phyloP scores from a whole-genome alignment of 495 filamentous ascomycete genomes.

The Cryomyces antarcticus region DNA sequence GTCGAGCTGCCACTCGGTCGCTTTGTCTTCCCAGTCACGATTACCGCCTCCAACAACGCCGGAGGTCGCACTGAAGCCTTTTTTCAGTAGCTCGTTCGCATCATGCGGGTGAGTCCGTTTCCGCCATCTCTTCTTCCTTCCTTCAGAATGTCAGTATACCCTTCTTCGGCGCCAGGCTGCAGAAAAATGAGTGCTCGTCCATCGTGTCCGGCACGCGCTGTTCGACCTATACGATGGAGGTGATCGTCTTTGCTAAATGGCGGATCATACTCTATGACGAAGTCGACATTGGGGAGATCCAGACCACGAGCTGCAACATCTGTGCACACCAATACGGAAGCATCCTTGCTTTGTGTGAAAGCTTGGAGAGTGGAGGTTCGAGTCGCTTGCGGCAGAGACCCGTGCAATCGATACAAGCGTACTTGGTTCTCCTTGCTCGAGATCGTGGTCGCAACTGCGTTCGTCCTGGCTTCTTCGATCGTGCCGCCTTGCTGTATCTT shows the following conservation, averaged over 20 bases:
- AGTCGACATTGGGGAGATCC: constrained; percentile 81
- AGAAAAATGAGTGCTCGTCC: constrained; percentile 83
- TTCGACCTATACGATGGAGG: constrained; percentile 83
- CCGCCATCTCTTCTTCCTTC: constrained; percentile 35
- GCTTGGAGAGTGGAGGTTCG: constrained; percentile 66
- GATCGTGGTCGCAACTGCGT: constrained; percentile 7
- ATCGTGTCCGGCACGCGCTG: constrained; percentile 72
- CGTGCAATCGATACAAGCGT: constrained; percentile 71
- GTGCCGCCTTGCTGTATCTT: constrained; percentile 14
- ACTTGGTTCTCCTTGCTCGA: constrained; percentile 21
- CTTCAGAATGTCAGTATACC: constrained; percentile 59
- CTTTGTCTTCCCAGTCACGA: constrained; percentile 41
- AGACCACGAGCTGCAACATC: constrained; percentile 89
- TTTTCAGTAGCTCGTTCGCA: constrained; percentile 40
- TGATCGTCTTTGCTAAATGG: constrained; percentile 83
- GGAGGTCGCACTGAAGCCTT: constrained; percentile 28
- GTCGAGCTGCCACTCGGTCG: constrained; percentile 60
- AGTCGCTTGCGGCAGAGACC: constrained; percentile 72
- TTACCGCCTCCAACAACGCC: constrained; percentile 14
- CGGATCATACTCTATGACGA: constrained; percentile 87
- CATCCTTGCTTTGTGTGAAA: constrained; percentile 40
- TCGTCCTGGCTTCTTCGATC: constrained; percentile 10
- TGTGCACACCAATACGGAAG: constrained; percentile 72
- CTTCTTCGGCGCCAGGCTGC: constrained; percentile 74
- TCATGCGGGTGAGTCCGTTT: constrained; percentile 30